Evolutionary conservation across 805 yeast species (phyloP).

Genomic region (Candida incommunis): DNA sequence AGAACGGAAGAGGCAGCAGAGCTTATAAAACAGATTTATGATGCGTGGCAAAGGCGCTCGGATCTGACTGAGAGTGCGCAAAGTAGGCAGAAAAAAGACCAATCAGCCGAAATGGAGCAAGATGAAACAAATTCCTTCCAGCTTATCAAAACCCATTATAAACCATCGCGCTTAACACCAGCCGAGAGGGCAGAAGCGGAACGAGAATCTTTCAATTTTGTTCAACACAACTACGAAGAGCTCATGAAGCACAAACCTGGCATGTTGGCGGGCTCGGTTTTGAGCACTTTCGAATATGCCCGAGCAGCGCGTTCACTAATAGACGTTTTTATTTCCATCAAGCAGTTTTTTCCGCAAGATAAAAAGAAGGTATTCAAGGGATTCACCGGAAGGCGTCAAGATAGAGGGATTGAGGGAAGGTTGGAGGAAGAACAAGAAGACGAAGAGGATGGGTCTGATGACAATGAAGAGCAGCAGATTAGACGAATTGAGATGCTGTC

Average conservation of each 20-base stretch:
- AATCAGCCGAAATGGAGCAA: not conserved
- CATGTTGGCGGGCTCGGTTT: constrained; percentile 35
- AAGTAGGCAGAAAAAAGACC: not conserved
- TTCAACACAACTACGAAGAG: constrained; percentile 33
- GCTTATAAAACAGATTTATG: constrained; percentile 16
- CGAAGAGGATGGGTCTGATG: constrained; percentile 17
- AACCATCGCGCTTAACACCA: constrained; percentile 8
- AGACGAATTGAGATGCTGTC: constrained; percentile 1
- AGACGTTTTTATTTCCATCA: constrained; percentile 66
- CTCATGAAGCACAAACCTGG: constrained; percentile 7
- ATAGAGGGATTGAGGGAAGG: not conserved
- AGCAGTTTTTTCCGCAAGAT: constrained; percentile 67
- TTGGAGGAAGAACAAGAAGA: constrained; percentile 28
- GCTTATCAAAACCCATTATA: not conserved
- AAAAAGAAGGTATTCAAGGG: constrained; percentile 58
- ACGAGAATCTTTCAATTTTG: constrained; percentile 41
- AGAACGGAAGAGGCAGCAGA: constrained; percentile 18
- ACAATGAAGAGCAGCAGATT: constrained; percentile 12
- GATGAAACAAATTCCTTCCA: constrained; percentile 1
- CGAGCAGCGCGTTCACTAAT: constrained; percentile 70
- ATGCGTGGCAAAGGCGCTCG: constrained; percentile 8
- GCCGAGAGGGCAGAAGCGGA: constrained; percentile 28
- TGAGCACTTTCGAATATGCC: constrained; percentile 58
- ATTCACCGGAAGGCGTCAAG: constrained; percentile 20
- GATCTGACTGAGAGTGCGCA: not conserved